Evolutionary conservation across 495 filamentous ascomycete genomes (phyloP), one percentile per base, ranked within the genome.

Genomic region (Chaetomidium leptoderma): DNA sequence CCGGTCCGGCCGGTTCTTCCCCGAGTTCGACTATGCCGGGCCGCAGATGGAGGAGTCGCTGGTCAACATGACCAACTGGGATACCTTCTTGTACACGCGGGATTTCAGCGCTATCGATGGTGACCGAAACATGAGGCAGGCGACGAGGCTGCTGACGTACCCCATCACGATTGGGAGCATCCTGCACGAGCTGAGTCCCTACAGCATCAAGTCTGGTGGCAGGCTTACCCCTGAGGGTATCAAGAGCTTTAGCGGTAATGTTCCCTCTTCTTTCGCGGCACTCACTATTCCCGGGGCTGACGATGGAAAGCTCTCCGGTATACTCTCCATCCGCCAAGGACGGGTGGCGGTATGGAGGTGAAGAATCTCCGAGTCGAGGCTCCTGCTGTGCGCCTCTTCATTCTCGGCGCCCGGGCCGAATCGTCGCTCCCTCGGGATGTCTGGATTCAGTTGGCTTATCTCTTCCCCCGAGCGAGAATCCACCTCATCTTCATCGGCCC

Each of bases 1-100:
- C 55, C 82, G 86, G 23, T 92, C 88, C 29, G 92, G 92, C 17
- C 83, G 93, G 13, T 88, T 88, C 72, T 97, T 97, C 72, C 88
- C 87, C 26, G 95, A 99, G 70, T 97, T 97, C 70, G 80, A 90
- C 50, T 96, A 95, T 67, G 90, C 93, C 0, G 88, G 83, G 5
- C 80, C 83, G 29, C 92, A 96, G 73, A 85, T 95, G 71, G 92
- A 97, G 55, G 92, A 96, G 67, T 88, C 88, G 49, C 76, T 92
- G 61, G 81, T 95, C 51, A 99, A 99, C 76, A 92, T 97, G 87
- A 96, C 88, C 32, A 97, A 93, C 70, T 99, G 93, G 93, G 93
- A 99, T 67, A 97, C 93, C 0, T 89, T 90, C 58, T 73, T 97
- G 46, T 99, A 96, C 67, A 89, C 91, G 2, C 80, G 95, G 43